Evolutionary conservation across 371 early-diverging fungal species (phyloP).

Genomic region (Circinella umbellata): DNA sequence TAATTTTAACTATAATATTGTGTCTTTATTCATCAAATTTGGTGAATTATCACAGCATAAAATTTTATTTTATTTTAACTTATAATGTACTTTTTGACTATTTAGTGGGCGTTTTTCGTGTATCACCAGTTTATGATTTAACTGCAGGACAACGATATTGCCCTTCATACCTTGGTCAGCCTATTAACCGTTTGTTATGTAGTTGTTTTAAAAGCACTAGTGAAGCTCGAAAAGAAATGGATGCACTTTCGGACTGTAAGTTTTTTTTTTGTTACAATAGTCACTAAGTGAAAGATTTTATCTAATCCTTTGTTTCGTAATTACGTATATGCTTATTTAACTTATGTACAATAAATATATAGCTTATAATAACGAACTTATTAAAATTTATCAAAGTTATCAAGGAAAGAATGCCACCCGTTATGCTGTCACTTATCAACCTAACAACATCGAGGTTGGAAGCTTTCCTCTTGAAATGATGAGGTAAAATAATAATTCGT

Average conservation of each 20-base stretch:
- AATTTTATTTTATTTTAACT: not conserved
- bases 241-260: not conserved
- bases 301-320: too few species aligned
- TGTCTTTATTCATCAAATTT: not conserved
- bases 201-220: not conserved
- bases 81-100: not conserved
- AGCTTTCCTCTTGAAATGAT: constrained; percentile 16
- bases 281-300: too few species aligned
- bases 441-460: constrained; percentile 15
- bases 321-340: not conserved
- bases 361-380: constrained; percentile 19
- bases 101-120: constrained; percentile 17
- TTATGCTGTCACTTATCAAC: constrained; percentile 17
- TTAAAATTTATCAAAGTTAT: constrained; percentile 17
- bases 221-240: not conserved
- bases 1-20: too few species aligned
- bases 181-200: not conserved
- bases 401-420: constrained; percentile 1
- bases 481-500: constrained; percentile 6
- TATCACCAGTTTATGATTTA: constrained; percentile 17
- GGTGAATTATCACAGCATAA: not conserved
- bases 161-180: too few species aligned
- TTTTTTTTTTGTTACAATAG: too few species aligned
- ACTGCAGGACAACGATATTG: not conserved
- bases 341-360: not conserved